Evolutionary conservation across 2,329 filamentous ascomycete genomes (phyloP).

Genomic region (Epichloe gansuensis): DNA sequence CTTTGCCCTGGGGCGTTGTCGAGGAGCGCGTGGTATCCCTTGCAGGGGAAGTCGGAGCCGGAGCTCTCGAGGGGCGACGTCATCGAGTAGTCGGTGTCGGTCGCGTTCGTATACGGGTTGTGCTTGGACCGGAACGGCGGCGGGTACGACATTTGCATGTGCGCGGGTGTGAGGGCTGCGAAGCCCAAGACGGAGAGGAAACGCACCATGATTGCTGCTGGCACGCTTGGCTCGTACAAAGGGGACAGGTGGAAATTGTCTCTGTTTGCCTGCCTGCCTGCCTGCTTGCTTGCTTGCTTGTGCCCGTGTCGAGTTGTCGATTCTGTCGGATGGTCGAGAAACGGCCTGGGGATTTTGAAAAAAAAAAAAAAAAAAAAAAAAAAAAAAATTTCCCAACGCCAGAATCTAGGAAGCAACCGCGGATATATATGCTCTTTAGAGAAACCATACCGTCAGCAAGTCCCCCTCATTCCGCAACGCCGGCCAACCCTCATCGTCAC

Average conservation of each 20-base stretch:
- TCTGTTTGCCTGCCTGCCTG: no score
- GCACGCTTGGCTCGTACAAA: no score
- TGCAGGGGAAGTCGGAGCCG: constrained; percentile 64
- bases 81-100: constrained; percentile 56
- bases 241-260: not conserved
- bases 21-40: constrained; percentile 43
- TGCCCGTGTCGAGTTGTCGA: not conserved
- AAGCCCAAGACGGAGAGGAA: constrained; percentile 26
- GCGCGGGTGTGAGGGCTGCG: constrained; percentile 32
- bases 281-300: not conserved
- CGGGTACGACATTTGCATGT: constrained; percentile 44
- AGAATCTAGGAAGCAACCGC: no score
- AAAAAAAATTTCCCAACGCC: no score
- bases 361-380: no score
- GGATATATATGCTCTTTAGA: no score
- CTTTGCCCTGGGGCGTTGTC: constrained; percentile 35
- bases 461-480: no score
- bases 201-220: not conserved
- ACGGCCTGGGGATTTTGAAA: no score
- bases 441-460: no score
- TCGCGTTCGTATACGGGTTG: constrained; percentile 33
- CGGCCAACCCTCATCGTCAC: no score
- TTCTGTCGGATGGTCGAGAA: no score
- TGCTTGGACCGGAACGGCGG: constrained; percentile 39
- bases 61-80: constrained; percentile 48